Conservation (phyloP, 1,284 basidiomycete species). For the Cronartium ribicola region DNA sequence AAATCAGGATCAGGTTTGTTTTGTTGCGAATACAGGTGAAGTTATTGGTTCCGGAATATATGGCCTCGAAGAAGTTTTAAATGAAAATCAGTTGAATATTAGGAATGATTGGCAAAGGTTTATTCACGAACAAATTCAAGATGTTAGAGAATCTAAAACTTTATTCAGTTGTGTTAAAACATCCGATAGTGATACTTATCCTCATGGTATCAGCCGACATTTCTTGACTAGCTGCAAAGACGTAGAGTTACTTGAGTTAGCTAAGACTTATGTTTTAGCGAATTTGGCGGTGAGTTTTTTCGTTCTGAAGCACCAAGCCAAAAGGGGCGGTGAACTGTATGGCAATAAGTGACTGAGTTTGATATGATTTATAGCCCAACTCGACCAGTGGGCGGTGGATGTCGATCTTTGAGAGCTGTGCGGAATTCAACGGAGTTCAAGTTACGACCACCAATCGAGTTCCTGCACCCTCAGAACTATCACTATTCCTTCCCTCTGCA, state of each 20-base stretch:
- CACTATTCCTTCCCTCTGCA: conserved; percentile 1
- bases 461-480: neutral
- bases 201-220: conserved; percentile 1
- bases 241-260: neutral
- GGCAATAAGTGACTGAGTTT: neutral
- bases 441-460: neutral
- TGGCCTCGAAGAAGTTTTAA: neutral
- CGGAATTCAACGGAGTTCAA: neutral
- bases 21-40: neutral
- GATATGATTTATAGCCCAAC: neutral
- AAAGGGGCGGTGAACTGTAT: too few relatives aligned
- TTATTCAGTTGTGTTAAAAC: neutral
- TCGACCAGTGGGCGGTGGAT: conserved; percentile 2
- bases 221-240: neutral
- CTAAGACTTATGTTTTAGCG: conserved; percentile 5
- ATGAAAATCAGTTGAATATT: neutral
- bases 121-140: neutral
- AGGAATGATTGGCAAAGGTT: neutral
- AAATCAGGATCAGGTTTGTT: neutral
- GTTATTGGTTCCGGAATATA: neutral
- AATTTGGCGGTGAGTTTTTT: conserved; percentile 2
- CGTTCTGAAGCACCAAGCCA: neutral
- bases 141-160: neutral
- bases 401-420: neutral
- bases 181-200: conserved; percentile 3